These are phyloP conservation scores for Calonectria multiphialidica DNA, from an alignment of 2,329 filamentous ascomycete species.

Conservation along the genomic window DNA sequence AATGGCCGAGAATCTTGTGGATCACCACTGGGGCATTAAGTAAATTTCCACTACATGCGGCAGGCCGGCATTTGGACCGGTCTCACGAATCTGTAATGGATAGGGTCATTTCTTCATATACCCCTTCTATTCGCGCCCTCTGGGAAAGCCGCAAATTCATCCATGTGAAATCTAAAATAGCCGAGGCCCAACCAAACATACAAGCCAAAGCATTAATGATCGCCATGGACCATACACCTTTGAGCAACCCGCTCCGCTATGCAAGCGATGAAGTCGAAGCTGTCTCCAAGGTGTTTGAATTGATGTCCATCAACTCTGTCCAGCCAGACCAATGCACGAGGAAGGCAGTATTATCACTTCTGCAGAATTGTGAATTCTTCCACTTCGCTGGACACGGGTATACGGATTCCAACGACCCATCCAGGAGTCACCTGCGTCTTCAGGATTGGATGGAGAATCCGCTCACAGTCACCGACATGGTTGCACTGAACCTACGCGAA, in stretches of 20 bases:
- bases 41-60: conserved; percentile 49
- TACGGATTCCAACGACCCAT: background rate
- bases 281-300: too few relatives aligned
- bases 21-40: conserved; percentile 47
- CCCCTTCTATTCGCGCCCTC: conserved; percentile 46
- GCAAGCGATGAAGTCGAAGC: too few relatives aligned
- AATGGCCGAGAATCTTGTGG: conserved; percentile 50
- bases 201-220: too few relatives aligned
- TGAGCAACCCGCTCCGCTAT: too few relatives aligned
- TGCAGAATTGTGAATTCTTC: too few relatives aligned
- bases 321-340: too few relatives aligned
- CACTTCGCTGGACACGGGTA: too few relatives aligned
- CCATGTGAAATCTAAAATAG: too few relatives aligned
- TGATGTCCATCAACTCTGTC: too few relatives aligned
- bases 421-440: background rate
- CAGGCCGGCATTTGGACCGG: conserved; percentile 35
- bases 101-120: conserved; percentile 54
- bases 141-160: conserved; percentile 21
- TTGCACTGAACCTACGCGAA: background rate
- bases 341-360: too few relatives aligned
- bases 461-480: background rate
- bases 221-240: too few relatives aligned
- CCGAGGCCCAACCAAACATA: background rate
- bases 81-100: conserved; percentile 45
- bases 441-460: background rate